Conservation (phyloP, 768 basidiomycete genomes). For the Lentinula detonsa region DNA sequence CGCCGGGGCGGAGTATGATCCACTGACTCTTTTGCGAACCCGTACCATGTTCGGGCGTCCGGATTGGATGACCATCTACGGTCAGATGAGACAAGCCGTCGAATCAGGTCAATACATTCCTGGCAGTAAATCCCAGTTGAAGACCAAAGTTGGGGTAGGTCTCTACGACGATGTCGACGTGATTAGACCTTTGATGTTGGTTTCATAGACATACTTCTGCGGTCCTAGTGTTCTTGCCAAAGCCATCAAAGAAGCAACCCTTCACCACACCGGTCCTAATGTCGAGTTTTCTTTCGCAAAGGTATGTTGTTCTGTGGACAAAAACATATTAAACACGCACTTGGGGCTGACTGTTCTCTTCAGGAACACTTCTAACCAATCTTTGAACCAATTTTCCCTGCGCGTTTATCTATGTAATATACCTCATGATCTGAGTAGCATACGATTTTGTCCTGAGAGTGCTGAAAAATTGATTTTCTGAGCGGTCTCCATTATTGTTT, state of each 20-base stretch:
- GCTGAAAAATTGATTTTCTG: background rate
- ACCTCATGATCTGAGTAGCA: background rate
- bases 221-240: constrained; percentile 75
- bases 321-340: background rate
- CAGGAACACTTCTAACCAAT: constrained; percentile 55
- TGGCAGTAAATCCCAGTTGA: constrained; percentile 71
- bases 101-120: constrained; percentile 79
- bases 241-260: constrained; percentile 67
- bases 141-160: constrained; percentile 79
- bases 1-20: constrained; percentile 80
- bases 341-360: constrained; percentile 5
- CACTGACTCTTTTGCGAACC: constrained; percentile 80
- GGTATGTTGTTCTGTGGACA: constrained; percentile 26
- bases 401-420: background rate
- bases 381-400: constrained; percentile 32
- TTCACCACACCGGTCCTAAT: constrained; percentile 42
- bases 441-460: background rate
- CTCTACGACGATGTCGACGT: background rate
- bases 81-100: constrained; percentile 68
- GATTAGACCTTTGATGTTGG: background rate
- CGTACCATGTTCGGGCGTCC: constrained; percentile 92
- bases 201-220: constrained; percentile 76
- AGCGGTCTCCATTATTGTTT: background rate
- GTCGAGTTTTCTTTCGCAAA: constrained; percentile 82
- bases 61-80: constrained; percentile 81